Evolutionary conservation across 2,329 filamentous ascomycete genomes (phyloP).

Genomic region (Fusarium nelsonii): DNA sequence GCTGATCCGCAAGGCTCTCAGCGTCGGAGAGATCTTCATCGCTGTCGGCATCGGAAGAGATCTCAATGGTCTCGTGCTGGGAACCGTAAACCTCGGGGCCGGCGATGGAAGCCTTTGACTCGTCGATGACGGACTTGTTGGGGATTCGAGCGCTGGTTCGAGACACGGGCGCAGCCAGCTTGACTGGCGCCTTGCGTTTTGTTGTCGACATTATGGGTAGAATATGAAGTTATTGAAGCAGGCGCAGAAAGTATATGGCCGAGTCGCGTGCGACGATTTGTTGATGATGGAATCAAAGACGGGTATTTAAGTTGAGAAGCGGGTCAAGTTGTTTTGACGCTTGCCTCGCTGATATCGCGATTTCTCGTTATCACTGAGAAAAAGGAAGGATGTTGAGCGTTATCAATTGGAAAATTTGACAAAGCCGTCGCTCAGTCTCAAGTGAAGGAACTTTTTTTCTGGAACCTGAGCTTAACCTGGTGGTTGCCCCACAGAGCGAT

Average conservation of each 20-base stretch:
- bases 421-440: conserved; percentile 41
- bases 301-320: background rate
- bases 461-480: conserved; percentile 26
- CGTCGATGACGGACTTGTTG: conserved; percentile 66
- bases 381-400: conserved; percentile 36
- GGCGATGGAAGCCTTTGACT: conserved; percentile 68
- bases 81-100: conserved; percentile 56
- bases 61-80: conserved; percentile 63
- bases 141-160: conserved; percentile 65
- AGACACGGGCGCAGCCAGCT: conserved; percentile 67
- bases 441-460: conserved; percentile 53
- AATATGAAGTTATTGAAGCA: conserved; percentile 20
- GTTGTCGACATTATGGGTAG: conserved; percentile 66
- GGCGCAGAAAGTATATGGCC: conserved; percentile 12
- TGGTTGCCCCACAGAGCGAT: conserved; percentile 38
- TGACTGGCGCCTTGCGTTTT: conserved; percentile 70
- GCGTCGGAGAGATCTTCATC: conserved; percentile 63
- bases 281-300: conserved; percentile 16
- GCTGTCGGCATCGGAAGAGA: conserved; percentile 67
- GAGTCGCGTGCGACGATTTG: conserved; percentile 37
- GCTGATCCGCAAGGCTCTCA: conserved; percentile 51
- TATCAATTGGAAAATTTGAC: conserved; percentile 54
- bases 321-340: no score
- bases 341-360: background rate
- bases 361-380: conserved; percentile 6